Percentiles rank a stretch among this genome's conserved stretches.
Conservation (phyloP, 495 filamentous ascomycete species). For the Lasiosphaeria hispida region DNA sequence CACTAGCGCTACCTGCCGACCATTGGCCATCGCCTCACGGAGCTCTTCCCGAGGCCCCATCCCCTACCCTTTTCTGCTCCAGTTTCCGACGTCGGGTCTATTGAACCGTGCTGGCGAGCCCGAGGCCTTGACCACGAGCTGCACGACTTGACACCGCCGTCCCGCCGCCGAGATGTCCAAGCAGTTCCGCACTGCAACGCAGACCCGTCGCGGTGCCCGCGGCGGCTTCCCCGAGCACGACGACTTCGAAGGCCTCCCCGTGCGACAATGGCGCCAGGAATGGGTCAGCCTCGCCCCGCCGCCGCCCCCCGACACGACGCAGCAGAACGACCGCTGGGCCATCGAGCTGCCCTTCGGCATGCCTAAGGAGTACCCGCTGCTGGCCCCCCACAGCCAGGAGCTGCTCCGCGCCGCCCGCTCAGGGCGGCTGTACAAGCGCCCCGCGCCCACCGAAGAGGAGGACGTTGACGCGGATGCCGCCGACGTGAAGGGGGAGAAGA, state of each 20-base stretch:
- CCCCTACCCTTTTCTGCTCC: not conserved
- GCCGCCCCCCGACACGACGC: constrained; percentile 51
- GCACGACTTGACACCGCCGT: not conserved
- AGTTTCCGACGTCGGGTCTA: too few relatives aligned
- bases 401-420: constrained; percentile 81
- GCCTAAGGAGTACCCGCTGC: constrained; percentile 81
- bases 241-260: constrained; percentile 86
- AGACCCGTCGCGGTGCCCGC: constrained; percentile 69
- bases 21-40: constrained; percentile 1
- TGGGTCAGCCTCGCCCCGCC: constrained; percentile 68
- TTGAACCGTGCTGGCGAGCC: too few relatives aligned
- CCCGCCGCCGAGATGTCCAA: constrained; percentile 7
- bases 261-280: constrained; percentile 84
- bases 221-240: constrained; percentile 81
- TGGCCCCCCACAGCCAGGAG: constrained; percentile 74
- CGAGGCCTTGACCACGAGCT: not conserved
- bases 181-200: constrained; percentile 56
- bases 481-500: constrained; percentile 45
- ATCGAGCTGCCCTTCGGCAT: constrained; percentile 66
- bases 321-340: constrained; percentile 51
- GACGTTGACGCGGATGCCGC: constrained; percentile 47
- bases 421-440: constrained; percentile 63
- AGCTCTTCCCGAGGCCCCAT: not conserved
- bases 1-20: not conserved
- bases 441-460: constrained; percentile 51